Base-by-base conservation (phyloP, 352 stramenopile genomes). In the Blastocystis sp. region DNA sequence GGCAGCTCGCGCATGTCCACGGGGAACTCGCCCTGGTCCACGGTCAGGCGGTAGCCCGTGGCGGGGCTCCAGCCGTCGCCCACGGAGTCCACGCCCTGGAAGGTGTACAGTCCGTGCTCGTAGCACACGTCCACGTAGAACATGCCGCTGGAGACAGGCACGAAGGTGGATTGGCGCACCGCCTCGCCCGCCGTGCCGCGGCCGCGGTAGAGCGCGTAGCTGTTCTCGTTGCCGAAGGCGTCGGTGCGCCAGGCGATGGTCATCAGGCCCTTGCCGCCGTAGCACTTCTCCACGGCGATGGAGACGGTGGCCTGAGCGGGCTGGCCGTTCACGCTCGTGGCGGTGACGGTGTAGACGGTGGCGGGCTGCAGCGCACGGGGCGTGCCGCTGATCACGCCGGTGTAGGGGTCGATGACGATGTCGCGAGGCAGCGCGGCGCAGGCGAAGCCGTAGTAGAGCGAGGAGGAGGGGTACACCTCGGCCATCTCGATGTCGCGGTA, bases 1-100 rank as follows among this genome's bases (percentile, higher is more conserved):
- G 66, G 66, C 14, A 81, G n/a, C 24, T 81, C 21, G 14, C n/a
- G 34, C n/a, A 81, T 64, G 9, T 81, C 71, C 24, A 81, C n/a
- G 43, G 43, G 42, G n/a, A 81, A 34, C 28, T 10, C 28, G 34
- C 71, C 71, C 14, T 66, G 19, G 45, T 81, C 71, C 24, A 81
- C 71, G 19, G 71, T 66, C 14, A 81, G 71, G 21, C n/a, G 43
- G 57, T 81, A 81, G 7, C 68, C 68, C 21, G 40, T n/a, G 19
- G 2, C 9, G 40, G 38, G 11, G 10, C 10, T 60, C 68, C 68
- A 77, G n/a, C 68, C 68, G 28, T 77, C 68, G 45, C 68, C 68
- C 45, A 62, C 45, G 10, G 38, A 40, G 28, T 77, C 68, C 3
- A 62, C 11, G 17, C 24, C 68, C 19, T 77, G n/a, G n/a, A 77